Evolutionary conservation across 345 rosid species (phyloP).

Genomic region (Hibiscus syriacus): DNA sequence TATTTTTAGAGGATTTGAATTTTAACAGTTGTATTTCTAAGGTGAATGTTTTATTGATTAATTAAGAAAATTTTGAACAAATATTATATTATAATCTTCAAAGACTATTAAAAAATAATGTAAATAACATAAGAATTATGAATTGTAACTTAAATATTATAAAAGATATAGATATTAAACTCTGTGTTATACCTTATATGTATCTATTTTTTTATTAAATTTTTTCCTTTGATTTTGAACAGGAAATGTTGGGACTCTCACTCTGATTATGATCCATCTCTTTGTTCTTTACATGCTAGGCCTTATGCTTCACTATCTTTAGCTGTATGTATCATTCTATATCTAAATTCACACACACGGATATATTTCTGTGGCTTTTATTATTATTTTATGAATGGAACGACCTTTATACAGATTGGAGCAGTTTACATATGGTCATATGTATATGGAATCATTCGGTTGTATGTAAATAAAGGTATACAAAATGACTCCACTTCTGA

Average conservation of each 20-base stretch:
- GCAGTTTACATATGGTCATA: conserved; percentile 62
- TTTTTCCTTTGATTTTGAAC: neutral
- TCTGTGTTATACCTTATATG: too few relatives aligned
- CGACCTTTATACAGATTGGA: conserved; percentile 33
- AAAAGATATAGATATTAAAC: too few relatives aligned
- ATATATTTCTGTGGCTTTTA: neutral
- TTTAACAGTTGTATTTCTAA: too few relatives aligned
- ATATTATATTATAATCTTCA: too few relatives aligned
- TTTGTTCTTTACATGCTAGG: conserved; percentile 40
- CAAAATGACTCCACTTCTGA: conserved; percentile 6
- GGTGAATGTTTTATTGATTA: too few relatives aligned
- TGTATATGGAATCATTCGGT: conserved; percentile 46
- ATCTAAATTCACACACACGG: too few relatives aligned
- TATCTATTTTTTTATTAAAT: too few relatives aligned
- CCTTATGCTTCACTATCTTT: conserved; percentile 60
- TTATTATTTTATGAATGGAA: neutral
- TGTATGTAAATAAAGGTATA: conserved; percentile 19
- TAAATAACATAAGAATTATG: too few relatives aligned
- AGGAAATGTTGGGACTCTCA: conserved; percentile 67
- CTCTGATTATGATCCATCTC: conserved; percentile 44
- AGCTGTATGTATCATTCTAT: conserved; percentile 32
- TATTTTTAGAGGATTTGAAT: too few relatives aligned
- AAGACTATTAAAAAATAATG: too few relatives aligned
- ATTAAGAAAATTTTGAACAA: too few relatives aligned
- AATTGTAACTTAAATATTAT: too few relatives aligned